These are phyloP conservation scores for Xerocomellus amylosporus DNA, from an alignment of 768 basidiomycete species.

Conservation along the genomic window DNA sequence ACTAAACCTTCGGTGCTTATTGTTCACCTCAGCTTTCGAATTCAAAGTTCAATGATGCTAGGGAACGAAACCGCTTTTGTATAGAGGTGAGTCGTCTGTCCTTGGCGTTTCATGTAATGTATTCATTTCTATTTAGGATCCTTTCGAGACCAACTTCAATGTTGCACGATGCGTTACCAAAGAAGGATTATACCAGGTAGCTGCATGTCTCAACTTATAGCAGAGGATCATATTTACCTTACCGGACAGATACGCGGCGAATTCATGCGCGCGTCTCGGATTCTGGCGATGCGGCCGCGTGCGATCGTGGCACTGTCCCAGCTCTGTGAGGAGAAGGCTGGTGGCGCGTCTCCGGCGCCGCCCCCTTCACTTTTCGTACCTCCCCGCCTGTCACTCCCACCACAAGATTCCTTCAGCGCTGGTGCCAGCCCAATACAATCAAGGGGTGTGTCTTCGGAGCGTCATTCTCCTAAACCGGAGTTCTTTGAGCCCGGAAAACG, in stretches of 20 bases:
- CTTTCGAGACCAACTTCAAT: conserved; percentile 95
- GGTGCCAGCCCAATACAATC: conserved; percentile 59
- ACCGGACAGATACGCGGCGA: conserved; percentile 85
- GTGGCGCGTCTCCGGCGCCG: conserved; percentile 39
- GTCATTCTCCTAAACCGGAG: conserved; percentile 50
- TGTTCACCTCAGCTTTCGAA: conserved; percentile 41
- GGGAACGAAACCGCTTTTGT: conserved; percentile 93
- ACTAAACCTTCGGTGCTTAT: conserved; percentile 3
- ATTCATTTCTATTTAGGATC: conserved; percentile 58
- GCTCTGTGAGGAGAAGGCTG: conserved; percentile 87
- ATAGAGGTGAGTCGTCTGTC: conserved; percentile 66
- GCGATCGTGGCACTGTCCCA: conserved; percentile 81
- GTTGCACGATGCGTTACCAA: conserved; percentile 95
- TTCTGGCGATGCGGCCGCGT: conserved; percentile 75
- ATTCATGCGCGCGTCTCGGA: conserved; percentile 93
- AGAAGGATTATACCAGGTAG: conserved; percentile 91
- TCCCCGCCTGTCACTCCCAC: conserved; percentile 49
- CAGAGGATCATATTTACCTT: background rate
- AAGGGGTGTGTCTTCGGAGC: conserved; percentile 41
- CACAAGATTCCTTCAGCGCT: conserved; percentile 69
- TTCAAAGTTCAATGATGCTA: conserved; percentile 59
- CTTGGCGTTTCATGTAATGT: background rate
- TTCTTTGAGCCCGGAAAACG: conserved; percentile 45
- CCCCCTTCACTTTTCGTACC: conserved; percentile 42
- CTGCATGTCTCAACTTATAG: background rate